Base-by-base conservation (phyloP, 2,329 filamentous ascomycete species). In the Pyrenophora seminiperda region DNA sequence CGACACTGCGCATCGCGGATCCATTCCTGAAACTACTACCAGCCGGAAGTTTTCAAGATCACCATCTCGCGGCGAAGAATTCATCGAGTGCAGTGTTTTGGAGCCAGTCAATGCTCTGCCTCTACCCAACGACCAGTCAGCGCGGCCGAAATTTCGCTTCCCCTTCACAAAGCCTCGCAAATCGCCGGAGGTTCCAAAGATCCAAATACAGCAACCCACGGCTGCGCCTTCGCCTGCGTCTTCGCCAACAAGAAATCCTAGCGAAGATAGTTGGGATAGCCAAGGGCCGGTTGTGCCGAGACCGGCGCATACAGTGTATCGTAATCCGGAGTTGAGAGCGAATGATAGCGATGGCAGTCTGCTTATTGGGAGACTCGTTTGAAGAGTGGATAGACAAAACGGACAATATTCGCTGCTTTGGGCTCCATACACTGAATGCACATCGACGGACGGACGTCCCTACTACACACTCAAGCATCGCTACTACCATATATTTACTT, bases 171-270 rank as follows among this genome's bases (percentile, higher is more conserved):
- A 50, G 10, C 36, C 7, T 20, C 32, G 53, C 0, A 48, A 30
- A 11, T 43, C 42, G 11, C 33, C 32, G 1, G 36, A 50, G 1
- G 32, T 61, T 7, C 65, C 66, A 2, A 59, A 47, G 11, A 70
- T 70, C 11, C 61, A 59, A 5, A 56, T 71, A 5, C 59, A 66
- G 14, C 47, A 58, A 10, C 65, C 67, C 15, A 61, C 55, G 13
- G 54, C 53, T 1, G 50, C 66, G 4, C 52, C 55, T 1, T 47
- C 54, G 5, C 60, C 53, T 1, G 50, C 66, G 4, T 53, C 55
- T 1, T 47, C 54, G 5, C 60, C 65, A 24, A 22, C 37, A n/a
- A 61, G 63, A 14, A 54, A 65, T 19, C 32, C 44, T 3, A 67
- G 60, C 22, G 38, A 55, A 4, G 54, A 65, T 9, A 66, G 62